Evolutionary conservation across 1,139 yeast genomes (phyloP), one percentile per base, ranked within the genome.

Genomic region (Williopsis jadinii): DNA sequence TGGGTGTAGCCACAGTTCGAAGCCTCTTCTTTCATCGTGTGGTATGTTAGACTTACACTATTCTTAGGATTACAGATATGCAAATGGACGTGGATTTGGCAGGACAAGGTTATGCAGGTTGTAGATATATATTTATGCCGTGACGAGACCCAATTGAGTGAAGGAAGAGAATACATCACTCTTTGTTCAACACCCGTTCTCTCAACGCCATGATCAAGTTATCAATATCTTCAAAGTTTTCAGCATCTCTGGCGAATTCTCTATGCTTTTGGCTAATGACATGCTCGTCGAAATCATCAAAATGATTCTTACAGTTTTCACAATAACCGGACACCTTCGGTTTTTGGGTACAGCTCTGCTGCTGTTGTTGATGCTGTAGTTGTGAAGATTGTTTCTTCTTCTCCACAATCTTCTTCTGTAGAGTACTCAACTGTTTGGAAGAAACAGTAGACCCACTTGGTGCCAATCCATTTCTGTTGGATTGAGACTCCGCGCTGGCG

Each of bases 251-350:
- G 5, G 98, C 97, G 66, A 87, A 90, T 44, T 77, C 75, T 36
- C 85, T 71, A 61, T 94, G 99, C 52, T 83, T 77, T 38, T 75
- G 76, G 24, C 87, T 72, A 29, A 59, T 58, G 39, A 87, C 75
- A 58, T 92, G 99, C 42, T 77, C 86, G 28, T 80, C 84, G 57
- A 90, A 82, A 52, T 77, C 76, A 40, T 84, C 90, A 58, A 85
- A 92, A 58, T 84, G 83, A 50, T 84, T 86, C 30, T 94, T 73
- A 62, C 99, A 92, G 61, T 92, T 94, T 59, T 92, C 99, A 64
- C 98, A 92, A 62, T 85, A 87, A 0, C 95, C 95, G 39, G 75
- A 56, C 50, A 46, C 54, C 47, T 53, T 68, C 43, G 48, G 42
- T 48, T 30, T 36, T 9, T 46, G 36, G 48, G 52, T 42, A 41